phyloP scores from a whole-genome alignment of 805 yeast species.

The Suhomyces kilbournensis region DNA sequence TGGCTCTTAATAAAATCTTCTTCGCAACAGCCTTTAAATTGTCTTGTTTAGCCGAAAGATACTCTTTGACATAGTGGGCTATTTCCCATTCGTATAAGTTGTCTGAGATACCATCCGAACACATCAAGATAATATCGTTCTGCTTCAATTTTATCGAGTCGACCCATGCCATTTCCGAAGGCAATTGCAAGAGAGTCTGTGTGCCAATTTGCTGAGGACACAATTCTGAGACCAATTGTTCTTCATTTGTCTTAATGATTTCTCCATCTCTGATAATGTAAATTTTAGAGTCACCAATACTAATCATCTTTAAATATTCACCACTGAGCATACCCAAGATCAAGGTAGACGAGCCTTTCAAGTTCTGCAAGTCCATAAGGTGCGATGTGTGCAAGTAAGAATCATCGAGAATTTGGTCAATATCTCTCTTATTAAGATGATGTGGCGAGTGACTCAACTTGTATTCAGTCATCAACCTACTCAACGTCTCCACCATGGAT shows the following conservation, averaged over 20 bases:
- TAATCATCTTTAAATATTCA: slow-evolving; percentile 43
- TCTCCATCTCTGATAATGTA: slow-evolving; percentile 47
- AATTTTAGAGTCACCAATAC: slow-evolving; percentile 52
- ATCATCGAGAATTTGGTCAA: slow-evolving; percentile 44
- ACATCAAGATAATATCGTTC: slow-evolving; percentile 44
- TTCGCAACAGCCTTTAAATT: slow-evolving; percentile 40
- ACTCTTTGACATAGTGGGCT: slow-evolving; percentile 33
- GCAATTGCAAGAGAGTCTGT: slow-evolving; percentile 39
- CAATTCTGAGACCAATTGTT: slow-evolving; percentile 43
- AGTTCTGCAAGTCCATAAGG: slow-evolving; percentile 47
- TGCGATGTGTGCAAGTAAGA: slow-evolving; percentile 47
- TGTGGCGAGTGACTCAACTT: slow-evolving; percentile 37
- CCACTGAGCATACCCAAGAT: slow-evolving; percentile 48
- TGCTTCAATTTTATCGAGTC: slow-evolving; percentile 37
- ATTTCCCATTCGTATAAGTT: slow-evolving; percentile 51
- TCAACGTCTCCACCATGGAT: slow-evolving; percentile 49
- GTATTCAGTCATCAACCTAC: slow-evolving; percentile 45
- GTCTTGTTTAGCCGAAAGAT: slow-evolving; percentile 23
- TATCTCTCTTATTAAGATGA: slow-evolving; percentile 39
- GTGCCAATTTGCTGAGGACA: slow-evolving; percentile 59
- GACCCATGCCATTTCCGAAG: slow-evolving; percentile 49
- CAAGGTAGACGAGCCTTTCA: slow-evolving; percentile 50
- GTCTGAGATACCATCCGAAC: slow-evolving; percentile 56
- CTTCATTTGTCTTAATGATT: slow-evolving; percentile 42
- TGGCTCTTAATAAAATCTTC: slow-evolving; percentile 41